Conservation (phyloP, 2,329 filamentous ascomycete genomes). For the Coniochaeta pulveracea region DNA sequence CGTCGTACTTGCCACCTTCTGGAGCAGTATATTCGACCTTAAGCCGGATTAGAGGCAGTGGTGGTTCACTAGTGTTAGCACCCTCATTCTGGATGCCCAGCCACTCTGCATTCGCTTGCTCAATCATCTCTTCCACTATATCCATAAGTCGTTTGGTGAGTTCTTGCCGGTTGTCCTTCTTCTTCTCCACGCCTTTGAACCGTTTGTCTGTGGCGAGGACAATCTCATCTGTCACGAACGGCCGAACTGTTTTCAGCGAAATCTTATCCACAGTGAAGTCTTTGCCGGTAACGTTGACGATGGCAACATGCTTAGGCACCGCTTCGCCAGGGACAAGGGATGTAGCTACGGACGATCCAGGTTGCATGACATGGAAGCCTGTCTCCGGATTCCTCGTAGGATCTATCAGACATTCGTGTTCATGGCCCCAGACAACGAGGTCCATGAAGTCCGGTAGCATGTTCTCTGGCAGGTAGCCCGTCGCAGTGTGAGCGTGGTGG, state of each 20-base stretch:
- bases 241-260: constrained; percentile 76
- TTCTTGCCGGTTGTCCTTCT: constrained; percentile 72
- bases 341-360: constrained; percentile 90
- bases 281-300: constrained; percentile 73
- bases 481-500: constrained; percentile 82
- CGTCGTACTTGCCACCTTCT: constrained; percentile 76
- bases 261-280: constrained; percentile 73
- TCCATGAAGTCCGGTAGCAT: constrained; percentile 88
- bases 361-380: constrained; percentile 92
- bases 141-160: constrained; percentile 66
- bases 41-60: constrained; percentile 75
- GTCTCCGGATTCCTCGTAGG: constrained; percentile 75
- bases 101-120: constrained; percentile 76
- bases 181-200: constrained; percentile 67
- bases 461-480: constrained; percentile 87
- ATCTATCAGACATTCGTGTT: constrained; percentile 91
- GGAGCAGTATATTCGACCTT: constrained; percentile 84
- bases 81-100: constrained; percentile 59
- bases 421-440: constrained; percentile 91
- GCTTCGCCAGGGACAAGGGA: constrained; percentile 85
- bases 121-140: constrained; percentile 78
- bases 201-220: constrained; percentile 62
- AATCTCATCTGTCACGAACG: constrained; percentile 81
- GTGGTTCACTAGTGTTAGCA: constrained; percentile 49
- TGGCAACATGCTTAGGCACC: constrained; percentile 79